Evolutionary conservation across 331 rosid genomes (phyloP).

Genomic region (Rhamnella rubrinervis): DNA sequence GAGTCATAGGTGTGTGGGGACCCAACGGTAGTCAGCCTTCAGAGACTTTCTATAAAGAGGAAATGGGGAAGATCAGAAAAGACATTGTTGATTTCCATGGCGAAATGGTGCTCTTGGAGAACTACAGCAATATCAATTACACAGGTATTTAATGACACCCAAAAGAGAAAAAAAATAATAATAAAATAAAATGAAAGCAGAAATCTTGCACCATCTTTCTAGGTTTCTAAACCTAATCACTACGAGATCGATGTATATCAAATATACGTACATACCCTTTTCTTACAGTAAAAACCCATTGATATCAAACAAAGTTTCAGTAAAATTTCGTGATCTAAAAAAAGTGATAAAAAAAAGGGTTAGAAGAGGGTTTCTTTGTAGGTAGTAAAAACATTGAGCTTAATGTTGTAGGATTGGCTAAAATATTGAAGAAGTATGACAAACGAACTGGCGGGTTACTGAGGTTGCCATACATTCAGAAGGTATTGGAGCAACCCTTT

Average conservation of each 20-base stretch:
- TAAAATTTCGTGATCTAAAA: too few relatives aligned
- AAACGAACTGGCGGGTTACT: constrained; percentile 76
- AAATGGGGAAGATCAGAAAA: constrained; percentile 65
- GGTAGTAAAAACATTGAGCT: not conserved
- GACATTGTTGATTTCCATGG: constrained; percentile 89
- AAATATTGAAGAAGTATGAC: constrained; percentile 87
- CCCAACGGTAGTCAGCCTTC: constrained; percentile 51
- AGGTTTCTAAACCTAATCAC: not conserved
- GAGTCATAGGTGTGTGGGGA: constrained; percentile 57
- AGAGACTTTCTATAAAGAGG: constrained; percentile 37
- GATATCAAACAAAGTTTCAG: too few relatives aligned
- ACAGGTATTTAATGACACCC: constrained; percentile 46
- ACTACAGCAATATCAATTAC: constrained; percentile 86
- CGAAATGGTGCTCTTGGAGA: constrained; percentile 82
- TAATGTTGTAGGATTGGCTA: constrained; percentile 63
- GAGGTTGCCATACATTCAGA: constrained; percentile 75
- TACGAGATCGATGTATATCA: too few relatives aligned
- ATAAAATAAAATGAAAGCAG: too few relatives aligned
- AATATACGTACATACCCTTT: too few relatives aligned
- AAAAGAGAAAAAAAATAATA: not conserved
- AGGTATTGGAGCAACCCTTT: constrained; percentile 74
- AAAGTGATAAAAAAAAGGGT: too few relatives aligned
- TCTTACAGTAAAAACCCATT: too few relatives aligned
- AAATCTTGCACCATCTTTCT: not conserved
- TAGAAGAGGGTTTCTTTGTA: not conserved